Evolutionary conservation across 139 green algal genomes (phyloP), one percentile per base, ranked within the genome.

Genomic region (Coelastrella sp.): DNA sequence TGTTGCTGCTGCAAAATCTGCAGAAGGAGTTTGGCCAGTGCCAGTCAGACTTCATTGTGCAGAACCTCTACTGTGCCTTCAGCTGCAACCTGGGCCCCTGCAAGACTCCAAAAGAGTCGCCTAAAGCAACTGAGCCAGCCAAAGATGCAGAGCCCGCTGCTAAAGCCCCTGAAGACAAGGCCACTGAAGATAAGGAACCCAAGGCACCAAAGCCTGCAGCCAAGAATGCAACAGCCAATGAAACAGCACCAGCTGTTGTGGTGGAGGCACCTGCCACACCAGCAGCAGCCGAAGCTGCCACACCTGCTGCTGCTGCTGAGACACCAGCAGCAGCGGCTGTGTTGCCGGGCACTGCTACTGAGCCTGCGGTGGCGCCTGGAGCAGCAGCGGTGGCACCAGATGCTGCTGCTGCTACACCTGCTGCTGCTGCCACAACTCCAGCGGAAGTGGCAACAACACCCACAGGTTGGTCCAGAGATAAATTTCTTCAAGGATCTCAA

Each of bases 11-110:
- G 57, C 57, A 57, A 13, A 57, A 0, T 2, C 35, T 74, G 66
- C 66, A 92, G 68, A 83, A 89, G 41, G 78, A 78, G 21, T 91
- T 81, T 51, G 89, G 89, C 75, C 89, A 90, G 73, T 93, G 89
- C 71, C 2, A 41, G 5, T 27, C 81, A 2, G 6, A 40, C 25
- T 91, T 71, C 35, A 88, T 91, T 5, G 34, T 81, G 2, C 5
- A 27, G 13, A 75, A 73, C 59, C 66, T 83, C 45, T 91, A 83
- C 79, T 91, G 89, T 79, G 73, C 67, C 19, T 13, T 43, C 38
- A 92, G 84, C 34, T 91, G 87, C 48, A 81, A 80, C 27, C 71
- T 85, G 25, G 89, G 83, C 32, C 27, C 32, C 27, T 83, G 67
- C 48, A 64, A 27, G 21, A 21, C 30, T 40, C 30, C 62, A 38